Base-by-base conservation (phyloP, 2,329 filamentous ascomycete genomes). In the Venturia aucupariae region DNA sequence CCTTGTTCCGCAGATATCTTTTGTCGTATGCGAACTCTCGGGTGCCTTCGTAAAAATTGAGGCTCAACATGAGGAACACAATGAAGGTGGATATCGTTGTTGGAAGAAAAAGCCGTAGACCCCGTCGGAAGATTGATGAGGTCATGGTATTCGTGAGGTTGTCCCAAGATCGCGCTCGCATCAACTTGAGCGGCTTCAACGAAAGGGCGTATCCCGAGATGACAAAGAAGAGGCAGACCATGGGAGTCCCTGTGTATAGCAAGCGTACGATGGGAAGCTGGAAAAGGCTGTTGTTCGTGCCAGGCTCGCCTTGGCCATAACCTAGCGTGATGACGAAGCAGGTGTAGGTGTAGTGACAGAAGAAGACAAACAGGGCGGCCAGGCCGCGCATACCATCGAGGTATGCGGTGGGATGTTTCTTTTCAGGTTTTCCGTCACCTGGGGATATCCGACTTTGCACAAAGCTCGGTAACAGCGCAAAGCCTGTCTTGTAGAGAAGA, bases 161-260 rank as follows among this genome's bases (percentile, higher is more conserved):
- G 63, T 73, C 70, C 72, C 71, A 76, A 17, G 65, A 44, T n/a
- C 59, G 60, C 19, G 65, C 48, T 4, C 69, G 65, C 62, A 68
- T 68, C 60, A 67, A 64, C 42, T 67, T 67, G 15, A 70, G 42
- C 4, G 70, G 68, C 42, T 68, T 68, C 66, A 85, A 79, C 38
- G 80, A 81, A 15, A 87, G 76, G 2, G 83, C 85, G 71, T 85
- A 86, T 24, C 84, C 84, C 0, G 82, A 84, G 55, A 86, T 82
- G 69, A 86, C 80, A 70, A 86, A 86, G 76, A 87, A 87, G 67
- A 85, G 73, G 72, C 80, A 82, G 46, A 86, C 84, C 68, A 82
- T 83, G 0, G 82, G 79, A 3, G 81, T 82, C 0, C 82, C 83
- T 62, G 81, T 80, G 70, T 81, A 85, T 65, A 81, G 75, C 4